Evolutionary conservation across 805 yeast genomes (phyloP).

Genomic region (Scheffersomyces ergatensis): DNA sequence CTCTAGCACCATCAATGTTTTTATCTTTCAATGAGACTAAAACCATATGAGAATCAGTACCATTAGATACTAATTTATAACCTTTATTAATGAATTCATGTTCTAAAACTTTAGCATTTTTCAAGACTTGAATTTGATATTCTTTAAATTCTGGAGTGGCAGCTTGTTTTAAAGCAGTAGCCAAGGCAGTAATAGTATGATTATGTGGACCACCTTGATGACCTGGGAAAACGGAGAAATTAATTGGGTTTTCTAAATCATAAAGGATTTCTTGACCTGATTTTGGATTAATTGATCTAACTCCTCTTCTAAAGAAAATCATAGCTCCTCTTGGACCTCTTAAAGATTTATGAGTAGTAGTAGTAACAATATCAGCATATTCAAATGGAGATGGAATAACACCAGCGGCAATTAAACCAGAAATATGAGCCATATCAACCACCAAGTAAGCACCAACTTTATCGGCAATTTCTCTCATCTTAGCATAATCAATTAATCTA

Average conservation of each 20-base stretch:
- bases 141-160: conserved; percentile 80
- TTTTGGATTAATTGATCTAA: conserved; percentile 72
- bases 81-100: conserved; percentile 62
- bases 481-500: conserved; percentile 82
- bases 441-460: conserved; percentile 89
- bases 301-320: conserved; percentile 96
- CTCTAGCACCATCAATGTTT: conserved; percentile 92
- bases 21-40: conserved; percentile 77
- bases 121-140: conserved; percentile 80
- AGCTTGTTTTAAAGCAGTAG: conserved; percentile 93
- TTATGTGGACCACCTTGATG: conserved; percentile 99
- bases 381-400: conserved; percentile 92
- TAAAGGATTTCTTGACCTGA: conserved; percentile 81
- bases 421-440: conserved; percentile 97
- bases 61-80: conserved; percentile 79
- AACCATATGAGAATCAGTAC: conserved; percentile 93
- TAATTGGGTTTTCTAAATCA: conserved; percentile 87
- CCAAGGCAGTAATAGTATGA: conserved; percentile 94
- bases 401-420: conserved; percentile 94
- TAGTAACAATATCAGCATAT: conserved; percentile 93
- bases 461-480: conserved; percentile 89
- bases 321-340: conserved; percentile 99
- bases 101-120: conserved; percentile 79
- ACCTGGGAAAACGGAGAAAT: conserved; percentile 98
- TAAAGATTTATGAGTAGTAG: conserved; percentile 95